Percentiles rank a stretch among this genome's conserved stretches.
phyloP scores from a whole-genome alignment of 305 asterid genomes.

The Withania somnifera region DNA sequence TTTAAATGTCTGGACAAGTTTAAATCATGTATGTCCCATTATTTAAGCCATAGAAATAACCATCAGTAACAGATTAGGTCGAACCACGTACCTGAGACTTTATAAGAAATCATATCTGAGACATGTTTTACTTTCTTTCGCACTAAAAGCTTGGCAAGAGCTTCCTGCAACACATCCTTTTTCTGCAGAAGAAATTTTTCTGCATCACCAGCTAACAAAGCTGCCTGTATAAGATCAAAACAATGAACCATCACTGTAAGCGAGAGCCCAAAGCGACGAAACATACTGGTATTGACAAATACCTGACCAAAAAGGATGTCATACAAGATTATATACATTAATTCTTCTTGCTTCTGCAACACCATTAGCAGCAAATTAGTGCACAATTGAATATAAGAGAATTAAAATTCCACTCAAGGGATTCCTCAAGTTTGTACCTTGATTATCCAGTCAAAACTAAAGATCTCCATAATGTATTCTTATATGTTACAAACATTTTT shows the following conservation, averaged over 20 bases:
- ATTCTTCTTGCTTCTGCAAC: slow-evolving; percentile 72
- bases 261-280: slow-evolving; percentile 5
- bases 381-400: neutral
- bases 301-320: slow-evolving; percentile 92
- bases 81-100: slow-evolving; percentile 32
- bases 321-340: slow-evolving; percentile 55
- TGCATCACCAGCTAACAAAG: slow-evolving; percentile 65
- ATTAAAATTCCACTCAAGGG: neutral
- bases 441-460: neutral
- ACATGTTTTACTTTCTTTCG: slow-evolving; percentile 44
- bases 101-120: slow-evolving; percentile 46
- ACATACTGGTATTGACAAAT: neutral
- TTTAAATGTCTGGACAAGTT: neutral
- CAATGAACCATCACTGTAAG: neutral
- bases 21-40: neutral
- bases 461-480: neutral
- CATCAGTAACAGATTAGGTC: neutral
- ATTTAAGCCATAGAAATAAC: neutral
- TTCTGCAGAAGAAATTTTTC: slow-evolving; percentile 59
- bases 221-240: slow-evolving; percentile 36
- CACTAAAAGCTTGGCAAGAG: slow-evolving; percentile 43
- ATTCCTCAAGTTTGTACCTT: neutral
- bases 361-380: slow-evolving; percentile 5
- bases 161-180: slow-evolving; percentile 48
- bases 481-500: neutral